Percentiles rank a stretch among this genome's conserved stretches.
These are phyloP conservation scores for Cyberlindnera veronae DNA, from an alignment of 805 yeast species.

Conservation along the genomic window DNA sequence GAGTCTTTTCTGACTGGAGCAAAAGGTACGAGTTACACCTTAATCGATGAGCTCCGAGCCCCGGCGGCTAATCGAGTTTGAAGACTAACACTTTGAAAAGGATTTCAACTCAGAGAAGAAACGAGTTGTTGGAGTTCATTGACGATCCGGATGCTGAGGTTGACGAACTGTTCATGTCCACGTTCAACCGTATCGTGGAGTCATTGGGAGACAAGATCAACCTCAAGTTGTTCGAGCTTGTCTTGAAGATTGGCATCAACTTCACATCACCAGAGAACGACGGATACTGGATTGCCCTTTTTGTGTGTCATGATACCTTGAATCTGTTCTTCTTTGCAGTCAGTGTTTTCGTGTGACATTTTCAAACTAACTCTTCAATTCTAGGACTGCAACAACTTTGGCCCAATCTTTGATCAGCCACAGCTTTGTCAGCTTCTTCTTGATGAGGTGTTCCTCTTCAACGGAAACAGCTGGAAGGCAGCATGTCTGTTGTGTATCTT, in stretches of 20 bases:
- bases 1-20: constrained; percentile 2
- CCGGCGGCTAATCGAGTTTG: constrained; percentile 12
- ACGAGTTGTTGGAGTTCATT: constrained; percentile 9
- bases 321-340: background rate
- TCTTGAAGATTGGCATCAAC: constrained; percentile 24
- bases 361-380: background rate
- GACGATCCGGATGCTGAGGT: constrained; percentile 10
- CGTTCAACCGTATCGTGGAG: constrained; percentile 13
- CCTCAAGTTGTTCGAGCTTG: constrained; percentile 18
- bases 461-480: constrained; percentile 27
- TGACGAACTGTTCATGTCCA: constrained; percentile 10
- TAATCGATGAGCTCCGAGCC: background rate
- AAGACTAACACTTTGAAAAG: constrained; percentile 7
- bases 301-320: constrained; percentile 2
- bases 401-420: constrained; percentile 18
- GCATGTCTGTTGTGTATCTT: constrained; percentile 25
- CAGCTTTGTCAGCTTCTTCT: constrained; percentile 11
- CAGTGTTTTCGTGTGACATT: too few species aligned
- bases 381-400: constrained; percentile 21
- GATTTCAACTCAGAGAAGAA: constrained; percentile 5
- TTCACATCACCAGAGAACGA: constrained; percentile 17
- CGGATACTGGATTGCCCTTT: constrained; percentile 23
- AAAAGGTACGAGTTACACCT: constrained; percentile 4
- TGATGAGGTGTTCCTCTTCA: constrained; percentile 7
- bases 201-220: constrained; percentile 14